Evolutionary conservation across 352 stramenopile genomes (phyloP), one percentile per base, ranked within the genome.

Genomic region (Globisporangium camurandrum): DNA sequence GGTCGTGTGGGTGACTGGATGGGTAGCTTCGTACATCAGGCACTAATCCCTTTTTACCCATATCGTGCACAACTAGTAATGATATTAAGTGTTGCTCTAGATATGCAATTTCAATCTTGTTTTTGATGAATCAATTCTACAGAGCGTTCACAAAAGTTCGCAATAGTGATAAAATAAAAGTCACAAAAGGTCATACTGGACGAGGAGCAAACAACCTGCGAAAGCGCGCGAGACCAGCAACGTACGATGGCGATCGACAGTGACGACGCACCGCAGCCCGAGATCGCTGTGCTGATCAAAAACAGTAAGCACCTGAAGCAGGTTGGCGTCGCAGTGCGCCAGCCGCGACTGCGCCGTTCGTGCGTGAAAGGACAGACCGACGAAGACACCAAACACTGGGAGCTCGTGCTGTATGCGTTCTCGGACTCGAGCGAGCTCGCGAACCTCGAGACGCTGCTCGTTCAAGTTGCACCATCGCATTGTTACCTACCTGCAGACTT

Each of bases 381-480:
- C 54, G 81, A 92, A 47, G 81, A 94, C 62, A 89, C 73, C 30
- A 94, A 93, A 54, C 79, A 93, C 36, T 92, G 76, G 67, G 66
- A 90, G 59, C 56, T 94, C 38, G 58, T 86, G 64, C 63, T 94
- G 44, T 90, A 71, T 56, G 59, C 61, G 46, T 93, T 94, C 67
- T 86, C 75, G 0, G 84, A 94, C 60, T 93, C 81, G 40, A 90
- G 77, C 61, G 78, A 91, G 47, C 58, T 94, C 44, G 73, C 72
- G 38, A 87, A 90, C 48, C 61, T 94, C 20, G 84, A 94, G 64
- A 91, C 81, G 34, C 67, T 94, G 19, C 58, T 94, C 34, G 75
- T 94, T 46, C 84, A 93, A 42, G 56, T 90, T n/a, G 64, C 65
- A 26, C 84, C 84, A 0, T 79, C 81, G 28, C 86, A 71, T 51